Conservation (phyloP, 129 eudicot species). For the Tanacetum coccineum region DNA sequence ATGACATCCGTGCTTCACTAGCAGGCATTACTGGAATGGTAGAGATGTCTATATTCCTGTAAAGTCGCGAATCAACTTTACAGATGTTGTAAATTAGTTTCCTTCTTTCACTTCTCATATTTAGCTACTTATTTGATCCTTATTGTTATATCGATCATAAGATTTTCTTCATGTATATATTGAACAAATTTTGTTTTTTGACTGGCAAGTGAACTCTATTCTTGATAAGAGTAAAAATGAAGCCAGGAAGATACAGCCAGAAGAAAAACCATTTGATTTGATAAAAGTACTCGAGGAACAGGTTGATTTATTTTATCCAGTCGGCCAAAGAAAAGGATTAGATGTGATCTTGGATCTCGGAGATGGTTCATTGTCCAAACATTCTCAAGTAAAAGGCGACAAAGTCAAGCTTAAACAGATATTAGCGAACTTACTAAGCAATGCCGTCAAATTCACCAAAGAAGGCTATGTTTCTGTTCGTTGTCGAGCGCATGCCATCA, state of each 20-base stretch:
- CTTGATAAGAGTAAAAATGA: slow-evolving; percentile 68
- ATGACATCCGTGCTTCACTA: slow-evolving; percentile 63
- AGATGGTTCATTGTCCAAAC: slow-evolving; percentile 46
- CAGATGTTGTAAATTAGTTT: no score
- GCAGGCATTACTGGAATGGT: slow-evolving; percentile 57
- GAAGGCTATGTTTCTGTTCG: slow-evolving; percentile 63
- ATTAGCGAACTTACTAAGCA: slow-evolving; percentile 64
- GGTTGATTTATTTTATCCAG: slow-evolving; percentile 60
- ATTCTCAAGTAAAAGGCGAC: slow-evolving; percentile 68
- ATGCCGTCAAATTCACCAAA: slow-evolving; percentile 77
- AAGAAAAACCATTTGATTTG: slow-evolving; percentile 54
- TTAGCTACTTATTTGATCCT: no score
- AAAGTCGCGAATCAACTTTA: no score
- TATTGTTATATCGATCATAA: no score
- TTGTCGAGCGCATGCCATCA: slow-evolving; percentile 43
- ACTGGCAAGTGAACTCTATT: slow-evolving; percentile 48
- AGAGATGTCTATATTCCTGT: slow-evolving; percentile 28
- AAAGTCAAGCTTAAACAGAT: slow-evolving; percentile 61
- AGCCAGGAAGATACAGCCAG: slow-evolving; percentile 61
- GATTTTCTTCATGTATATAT: no score
- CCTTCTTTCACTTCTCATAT: no score
- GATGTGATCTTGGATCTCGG: slow-evolving; percentile 62
- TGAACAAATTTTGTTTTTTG: not conserved
- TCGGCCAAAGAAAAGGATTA: slow-evolving; percentile 61
- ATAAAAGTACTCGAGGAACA: slow-evolving; percentile 55